phyloP scores from a whole-genome alignment of 2,329 filamentous ascomycete genomes.

The Monosporascus sp. region DNA sequence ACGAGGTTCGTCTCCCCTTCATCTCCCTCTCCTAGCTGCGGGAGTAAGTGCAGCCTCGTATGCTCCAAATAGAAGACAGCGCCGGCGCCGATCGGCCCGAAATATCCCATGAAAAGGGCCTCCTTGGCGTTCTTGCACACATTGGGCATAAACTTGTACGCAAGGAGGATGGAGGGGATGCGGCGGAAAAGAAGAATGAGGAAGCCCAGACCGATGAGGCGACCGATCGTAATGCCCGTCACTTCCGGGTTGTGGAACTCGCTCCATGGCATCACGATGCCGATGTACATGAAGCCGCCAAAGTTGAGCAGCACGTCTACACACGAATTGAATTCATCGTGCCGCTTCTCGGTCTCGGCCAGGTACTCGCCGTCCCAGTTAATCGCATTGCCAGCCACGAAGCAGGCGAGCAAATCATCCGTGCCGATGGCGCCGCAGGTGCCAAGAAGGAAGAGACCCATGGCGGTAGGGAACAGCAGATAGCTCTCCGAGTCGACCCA shows the following conservation, averaged over 20 bases:
- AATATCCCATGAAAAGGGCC: conserved; percentile 59
- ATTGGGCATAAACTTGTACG: conserved; percentile 50
- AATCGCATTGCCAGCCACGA: conserved; percentile 51
- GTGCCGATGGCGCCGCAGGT: conserved; percentile 52
- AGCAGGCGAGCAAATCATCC: conserved; percentile 56
- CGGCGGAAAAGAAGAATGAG: conserved; percentile 50
- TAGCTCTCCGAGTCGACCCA: conserved; percentile 54
- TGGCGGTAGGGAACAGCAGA: conserved; percentile 43
- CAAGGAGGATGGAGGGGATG: conserved; percentile 48
- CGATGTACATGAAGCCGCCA: conserved; percentile 55
- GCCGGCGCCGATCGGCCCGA: conserved; percentile 72
- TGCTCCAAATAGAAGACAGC: conserved; percentile 68
- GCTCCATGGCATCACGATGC: conserved; percentile 48
- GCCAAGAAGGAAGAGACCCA: conserved; percentile 53
- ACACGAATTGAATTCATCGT: conserved; percentile 55
- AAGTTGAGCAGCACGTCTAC: conserved; percentile 56
- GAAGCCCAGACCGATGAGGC: conserved; percentile 46
- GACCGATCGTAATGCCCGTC: conserved; percentile 46
- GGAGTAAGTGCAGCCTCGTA: conserved; percentile 34
- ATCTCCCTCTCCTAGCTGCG: conserved; percentile 12
- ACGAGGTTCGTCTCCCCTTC: conserved; percentile 24
- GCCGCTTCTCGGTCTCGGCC: conserved; percentile 46
- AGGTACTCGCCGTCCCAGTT: conserved; percentile 61
- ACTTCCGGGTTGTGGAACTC: conserved; percentile 47
- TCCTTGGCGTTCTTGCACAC: conserved; percentile 49